A percentile compares a stretch with the other conserved stretches of the same genome.
phyloP scores from a whole-genome alignment of 148 eudicot species.

The Vaccinium corymbosum region DNA sequence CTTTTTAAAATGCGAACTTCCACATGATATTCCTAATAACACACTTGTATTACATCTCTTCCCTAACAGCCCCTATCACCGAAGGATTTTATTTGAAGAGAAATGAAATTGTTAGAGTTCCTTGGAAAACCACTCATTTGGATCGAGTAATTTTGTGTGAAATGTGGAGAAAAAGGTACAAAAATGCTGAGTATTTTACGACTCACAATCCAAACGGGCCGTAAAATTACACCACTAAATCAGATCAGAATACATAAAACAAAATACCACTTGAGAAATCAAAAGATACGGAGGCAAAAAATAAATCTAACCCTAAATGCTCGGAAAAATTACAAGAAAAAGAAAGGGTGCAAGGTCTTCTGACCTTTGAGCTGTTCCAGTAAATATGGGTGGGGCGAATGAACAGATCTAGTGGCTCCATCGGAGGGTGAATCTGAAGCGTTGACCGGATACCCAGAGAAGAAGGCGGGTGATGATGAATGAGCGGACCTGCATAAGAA shows the following conservation, averaged over 20 bases:
- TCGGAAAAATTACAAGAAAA: neutral
- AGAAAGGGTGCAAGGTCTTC: neutral
- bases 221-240: neutral
- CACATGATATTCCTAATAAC: neutral
- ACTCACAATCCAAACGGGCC: neutral
- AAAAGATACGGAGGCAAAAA: neutral
- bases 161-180: too few relatives aligned
- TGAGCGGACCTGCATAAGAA: constrained; percentile 13
- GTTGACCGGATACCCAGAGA: constrained; percentile 2
- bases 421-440: constrained; percentile 10
- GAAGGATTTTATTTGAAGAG: too few relatives aligned
- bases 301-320: neutral
- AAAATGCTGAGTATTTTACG: too few relatives aligned
- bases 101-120: too few relatives aligned
- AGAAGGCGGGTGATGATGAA: constrained; percentile 1
- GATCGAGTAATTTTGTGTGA: too few relatives aligned
- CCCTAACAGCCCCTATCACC: neutral
- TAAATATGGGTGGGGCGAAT: neutral
- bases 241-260: neutral
- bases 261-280: neutral
- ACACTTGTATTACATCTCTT: neutral
- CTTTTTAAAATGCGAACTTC: neutral
- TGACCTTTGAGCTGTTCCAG: constrained; percentile 22
- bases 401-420: neutral
- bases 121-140: too few relatives aligned